phyloP scores from a whole-genome alignment of 129 eudicot species.

The Flaveria ramosissima region DNA sequence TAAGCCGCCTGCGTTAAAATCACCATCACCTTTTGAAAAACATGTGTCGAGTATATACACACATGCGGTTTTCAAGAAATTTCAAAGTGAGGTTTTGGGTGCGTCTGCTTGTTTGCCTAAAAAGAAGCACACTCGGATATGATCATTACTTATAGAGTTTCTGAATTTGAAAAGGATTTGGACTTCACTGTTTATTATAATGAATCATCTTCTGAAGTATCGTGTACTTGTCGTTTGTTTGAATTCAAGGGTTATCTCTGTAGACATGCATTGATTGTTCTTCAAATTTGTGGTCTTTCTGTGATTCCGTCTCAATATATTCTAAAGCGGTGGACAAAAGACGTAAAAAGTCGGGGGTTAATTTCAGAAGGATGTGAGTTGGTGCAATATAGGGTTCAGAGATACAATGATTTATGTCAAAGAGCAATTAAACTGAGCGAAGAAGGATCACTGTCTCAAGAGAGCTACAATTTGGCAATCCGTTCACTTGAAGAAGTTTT shows the following conservation, averaged over 20 bases:
- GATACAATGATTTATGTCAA: slow-evolving; percentile 73
- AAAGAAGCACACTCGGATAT: slow-evolving; percentile 53
- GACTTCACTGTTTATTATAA: slow-evolving; percentile 69
- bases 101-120: slow-evolving; percentile 80
- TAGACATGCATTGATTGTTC: slow-evolving; percentile 88
- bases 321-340: slow-evolving; percentile 82
- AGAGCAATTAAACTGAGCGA: slow-evolving; percentile 81
- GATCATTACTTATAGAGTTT: slow-evolving; percentile 50
- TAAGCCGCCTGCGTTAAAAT: slow-evolving; percentile 63
- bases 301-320: slow-evolving; percentile 74
- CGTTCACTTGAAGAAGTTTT: slow-evolving; percentile 76
- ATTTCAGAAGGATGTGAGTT: slow-evolving; percentile 58
- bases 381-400: slow-evolving; percentile 68
- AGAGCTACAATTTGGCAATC: slow-evolving; percentile 60
- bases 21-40: slow-evolving; percentile 96
- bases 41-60: slow-evolving; percentile 67
- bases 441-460: slow-evolving; percentile 86
- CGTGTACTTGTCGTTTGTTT: slow-evolving; percentile 81
- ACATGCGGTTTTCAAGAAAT: slow-evolving; percentile 72
- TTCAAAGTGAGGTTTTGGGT: slow-evolving; percentile 87
- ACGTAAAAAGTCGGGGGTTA: slow-evolving; percentile 53
- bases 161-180: slow-evolving; percentile 61
- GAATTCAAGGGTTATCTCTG: slow-evolving; percentile 87
- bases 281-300: slow-evolving; percentile 77
- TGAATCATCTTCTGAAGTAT: slow-evolving; percentile 63